phyloP scores from a whole-genome alignment of 1,284 basidiomycete genomes.

The Papiliotrema terrestris region DNA sequence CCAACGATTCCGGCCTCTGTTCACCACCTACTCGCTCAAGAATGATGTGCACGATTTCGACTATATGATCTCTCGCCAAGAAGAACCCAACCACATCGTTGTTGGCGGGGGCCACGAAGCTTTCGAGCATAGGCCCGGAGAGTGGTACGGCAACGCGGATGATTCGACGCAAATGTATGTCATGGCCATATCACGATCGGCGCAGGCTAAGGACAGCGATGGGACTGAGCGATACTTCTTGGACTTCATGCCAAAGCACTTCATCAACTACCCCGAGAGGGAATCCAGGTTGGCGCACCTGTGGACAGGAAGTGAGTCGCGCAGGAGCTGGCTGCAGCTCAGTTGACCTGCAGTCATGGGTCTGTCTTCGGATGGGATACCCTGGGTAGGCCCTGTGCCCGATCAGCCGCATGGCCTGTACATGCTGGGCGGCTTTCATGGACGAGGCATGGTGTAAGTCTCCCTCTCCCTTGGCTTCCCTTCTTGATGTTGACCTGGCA shows the following conservation, averaged over 20 bases:
- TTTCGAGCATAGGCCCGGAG: neutral
- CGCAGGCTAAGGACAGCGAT: neutral
- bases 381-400: neutral
- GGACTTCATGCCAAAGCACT: constrained; percentile 1
- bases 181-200: neutral
- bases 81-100: constrained; percentile 8
- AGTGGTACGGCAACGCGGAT: constrained; percentile 10
- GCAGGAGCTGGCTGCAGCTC: too few relatives aligned
- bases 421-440: constrained; percentile 1
- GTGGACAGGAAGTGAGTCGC: constrained; percentile 2
- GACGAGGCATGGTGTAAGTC: constrained; percentile 4
- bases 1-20: constrained; percentile 6
- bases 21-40: constrained; percentile 10
- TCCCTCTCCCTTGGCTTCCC: too few relatives aligned
- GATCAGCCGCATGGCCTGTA: neutral
- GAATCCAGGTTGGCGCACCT: neutral
- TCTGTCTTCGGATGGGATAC: neutral
- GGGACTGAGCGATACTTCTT: neutral
- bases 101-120: constrained; percentile 5
- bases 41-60: constrained; percentile 2
- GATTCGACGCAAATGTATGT: constrained; percentile 9
- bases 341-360: neutral
- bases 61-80: constrained; percentile 15
- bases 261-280: constrained; percentile 1
- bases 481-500: too few relatives aligned